Evolutionary conservation across 768 basidiomycete species (phyloP), one percentile per base, ranked within the genome.

Genomic region (Pleurotus salmoneostramineus): DNA sequence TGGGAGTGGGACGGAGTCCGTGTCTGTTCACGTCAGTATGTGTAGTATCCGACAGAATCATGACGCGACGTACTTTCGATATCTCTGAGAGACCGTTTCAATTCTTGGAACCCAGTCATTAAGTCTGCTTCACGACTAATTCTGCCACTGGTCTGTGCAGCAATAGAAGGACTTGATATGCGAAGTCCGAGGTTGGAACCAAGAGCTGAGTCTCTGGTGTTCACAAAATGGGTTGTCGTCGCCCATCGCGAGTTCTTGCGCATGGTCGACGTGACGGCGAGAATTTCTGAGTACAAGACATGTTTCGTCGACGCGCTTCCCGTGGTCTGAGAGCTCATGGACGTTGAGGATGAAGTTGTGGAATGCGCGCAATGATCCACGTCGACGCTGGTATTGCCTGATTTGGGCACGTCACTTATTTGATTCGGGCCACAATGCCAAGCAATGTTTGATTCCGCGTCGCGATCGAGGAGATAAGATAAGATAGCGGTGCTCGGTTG

Each of bases 241-340:
- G 95, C 90, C 96, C 96, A 98, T 45, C 97, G 85, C 47, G 95
- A 94, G 74, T 98, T 98, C 77, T 95, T 93, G 71, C 96, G 91
- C 95, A 99, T 98, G 15, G 85, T 82, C 2, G 92, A 90, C 36
- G 94, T 97, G 63, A 98, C 92, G 14, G 91, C 79, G 51, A 95
- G 81, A 60, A 98, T 90, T 77, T 98, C 95, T 44, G 94, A 89
- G 60, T 91, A 84, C 35, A 98, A 71, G 44, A 97, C 82, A 80
- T 94, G 89, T 58, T 86, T 87, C 48, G 76, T 71, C n/a, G 87
- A 82, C 56, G 84, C 77, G 54, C 71, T 64, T 59, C 66, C 68
- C 11, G 32, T 40, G 58, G 68, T 69, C 58, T 65, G 37, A 61
- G 57, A 42, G 54, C 48, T 58, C 52, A 57, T 68, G 34, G 65